phyloP scores from a whole-genome alignment of 371 early-diverging fungal genomes.

The Zancudomyces culisetae region DNA sequence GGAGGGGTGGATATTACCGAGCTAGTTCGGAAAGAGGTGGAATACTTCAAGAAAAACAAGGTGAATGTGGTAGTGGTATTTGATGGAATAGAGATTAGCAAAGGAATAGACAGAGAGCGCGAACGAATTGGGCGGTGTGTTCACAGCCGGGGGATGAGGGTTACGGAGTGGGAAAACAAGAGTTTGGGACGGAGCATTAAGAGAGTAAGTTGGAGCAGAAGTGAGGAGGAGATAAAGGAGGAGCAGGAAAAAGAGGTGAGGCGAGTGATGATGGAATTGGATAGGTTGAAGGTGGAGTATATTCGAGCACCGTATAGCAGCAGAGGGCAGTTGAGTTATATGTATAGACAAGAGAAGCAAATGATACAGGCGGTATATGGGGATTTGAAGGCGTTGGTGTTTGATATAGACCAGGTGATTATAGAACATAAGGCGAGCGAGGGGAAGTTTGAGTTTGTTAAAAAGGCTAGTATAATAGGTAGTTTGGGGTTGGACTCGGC shows the following conservation, averaged over 20 bases:
- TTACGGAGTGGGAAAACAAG: conserved; percentile 9
- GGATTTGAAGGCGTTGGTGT: conserved; percentile 55
- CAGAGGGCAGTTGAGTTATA: conserved; percentile 64
- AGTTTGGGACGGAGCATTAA: background rate
- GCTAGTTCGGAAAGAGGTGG: conserved; percentile 28
- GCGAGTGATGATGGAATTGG: conserved; percentile 41
- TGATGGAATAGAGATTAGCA: conserved; percentile 52
- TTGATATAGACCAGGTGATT: conserved; percentile 57
- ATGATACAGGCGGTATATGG: conserved; percentile 50
- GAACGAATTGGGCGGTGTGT: conserved; percentile 38
- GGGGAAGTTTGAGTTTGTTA: conserved; percentile 43
- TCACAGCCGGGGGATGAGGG: conserved; percentile 31
- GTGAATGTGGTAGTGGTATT: conserved; percentile 64
- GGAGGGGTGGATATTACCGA: background rate
- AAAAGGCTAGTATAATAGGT: conserved; percentile 38
- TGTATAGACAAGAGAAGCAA: conserved; percentile 46
- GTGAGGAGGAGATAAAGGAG: no score
- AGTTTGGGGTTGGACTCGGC: conserved; percentile 33
- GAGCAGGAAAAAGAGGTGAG: conserved; percentile 6
- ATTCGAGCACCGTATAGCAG: conserved; percentile 68
- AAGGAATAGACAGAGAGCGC: conserved; percentile 35
- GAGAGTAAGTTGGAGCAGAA: background rate
- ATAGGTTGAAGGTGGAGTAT: conserved; percentile 40
- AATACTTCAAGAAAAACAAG: conserved; percentile 31
- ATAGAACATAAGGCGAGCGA: conserved; percentile 26